Conservation (phyloP, 2,329 filamentous ascomycete genomes). For the Coniochaeta prunicola region DNA sequence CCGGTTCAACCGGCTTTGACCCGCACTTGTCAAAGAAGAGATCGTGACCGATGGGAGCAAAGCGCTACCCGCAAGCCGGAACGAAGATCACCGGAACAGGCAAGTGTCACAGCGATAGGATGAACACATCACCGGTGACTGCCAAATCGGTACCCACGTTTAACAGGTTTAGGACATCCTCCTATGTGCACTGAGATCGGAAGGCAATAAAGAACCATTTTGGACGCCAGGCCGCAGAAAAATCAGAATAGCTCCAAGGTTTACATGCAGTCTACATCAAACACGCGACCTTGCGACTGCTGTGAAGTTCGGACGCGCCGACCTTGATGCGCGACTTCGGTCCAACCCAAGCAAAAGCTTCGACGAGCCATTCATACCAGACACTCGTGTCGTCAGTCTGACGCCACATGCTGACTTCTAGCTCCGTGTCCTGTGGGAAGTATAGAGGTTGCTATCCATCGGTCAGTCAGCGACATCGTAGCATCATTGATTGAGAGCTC, state of each 20-base stretch:
- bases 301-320: slow-evolving; percentile 59
- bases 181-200: background rate
- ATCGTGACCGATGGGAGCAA: background rate
- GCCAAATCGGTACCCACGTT: background rate
- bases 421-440: slow-evolving; percentile 74
- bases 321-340: slow-evolving; percentile 58
- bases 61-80: background rate
- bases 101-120: background rate
- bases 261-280: slow-evolving; percentile 46
- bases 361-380: slow-evolving; percentile 98
- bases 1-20: background rate
- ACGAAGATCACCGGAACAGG: background rate
- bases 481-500: background rate
- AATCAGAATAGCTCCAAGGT: background rate
- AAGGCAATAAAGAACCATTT: background rate
- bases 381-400: slow-evolving; percentile 93
- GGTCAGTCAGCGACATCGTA: slow-evolving; percentile 5
- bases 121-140: background rate
- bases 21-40: background rate
- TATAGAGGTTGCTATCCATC: slow-evolving; percentile 68
- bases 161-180: background rate
- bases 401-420: slow-evolving; percentile 91
- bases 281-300: slow-evolving; percentile 62
- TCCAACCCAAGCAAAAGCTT: slow-evolving; percentile 65
- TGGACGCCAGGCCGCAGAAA: background rate